A percentile compares a stretch with the other conserved stretches of the same genome.
Conservation (phyloP, 1,284 basidiomycete genomes). For the Trametes sp. region DNA sequence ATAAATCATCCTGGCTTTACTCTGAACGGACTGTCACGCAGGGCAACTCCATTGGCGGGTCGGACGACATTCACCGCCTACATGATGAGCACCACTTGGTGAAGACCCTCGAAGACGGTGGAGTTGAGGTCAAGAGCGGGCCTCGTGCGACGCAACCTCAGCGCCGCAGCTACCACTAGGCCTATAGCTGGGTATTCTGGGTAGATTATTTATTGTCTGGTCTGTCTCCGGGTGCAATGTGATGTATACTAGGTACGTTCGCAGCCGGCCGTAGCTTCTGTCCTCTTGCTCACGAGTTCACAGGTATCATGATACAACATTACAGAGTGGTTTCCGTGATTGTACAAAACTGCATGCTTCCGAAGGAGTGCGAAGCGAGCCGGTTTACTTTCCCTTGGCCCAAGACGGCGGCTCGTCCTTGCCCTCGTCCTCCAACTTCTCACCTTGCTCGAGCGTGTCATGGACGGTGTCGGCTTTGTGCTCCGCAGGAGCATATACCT, state of each 20-base stretch:
- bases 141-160: background rate
- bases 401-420: constrained; percentile 43
- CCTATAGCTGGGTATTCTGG: background rate
- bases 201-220: background rate
- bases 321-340: background rate
- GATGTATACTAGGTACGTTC: background rate
- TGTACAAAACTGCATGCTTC: background rate
- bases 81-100: constrained; percentile 56
- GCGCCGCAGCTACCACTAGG: constrained; percentile 1
- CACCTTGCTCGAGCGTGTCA: constrained; percentile 38
- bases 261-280: background rate
- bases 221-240: background rate
- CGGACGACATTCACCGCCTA: constrained; percentile 64
- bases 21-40: constrained; percentile 28
- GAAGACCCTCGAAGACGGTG: constrained; percentile 52
- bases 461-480: constrained; percentile 44
- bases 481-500: constrained; percentile 45
- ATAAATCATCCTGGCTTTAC: background rate
- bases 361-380: no score
- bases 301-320: background rate
- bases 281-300: background rate
- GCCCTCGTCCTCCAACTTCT: constrained; percentile 41
- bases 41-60: constrained; percentile 76
- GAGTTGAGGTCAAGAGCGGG: constrained; percentile 43
- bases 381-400: constrained; percentile 32